Percentiles rank a stretch among this genome's conserved stretches.
Conservation (phyloP, 768 basidiomycete species). For the Auriculariales sp. region DNA sequence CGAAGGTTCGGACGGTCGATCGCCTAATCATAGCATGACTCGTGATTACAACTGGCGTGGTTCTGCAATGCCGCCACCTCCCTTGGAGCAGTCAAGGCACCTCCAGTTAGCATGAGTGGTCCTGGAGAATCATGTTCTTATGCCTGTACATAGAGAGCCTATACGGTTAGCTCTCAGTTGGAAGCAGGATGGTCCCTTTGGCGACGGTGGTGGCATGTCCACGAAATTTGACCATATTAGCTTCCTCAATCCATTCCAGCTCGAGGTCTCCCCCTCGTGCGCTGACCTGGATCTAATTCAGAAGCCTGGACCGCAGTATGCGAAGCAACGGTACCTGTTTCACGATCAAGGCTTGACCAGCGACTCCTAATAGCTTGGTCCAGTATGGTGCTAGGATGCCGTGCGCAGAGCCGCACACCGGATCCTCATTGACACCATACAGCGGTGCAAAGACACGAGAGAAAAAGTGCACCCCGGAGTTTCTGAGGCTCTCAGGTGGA, state of each 20-base stretch:
- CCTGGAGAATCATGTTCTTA: no score
- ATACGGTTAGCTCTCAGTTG: no score
- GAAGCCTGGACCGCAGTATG: slow-evolving; percentile 10
- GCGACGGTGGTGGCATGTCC: slow-evolving; percentile 23
- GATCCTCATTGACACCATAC: slow-evolving; percentile 25
- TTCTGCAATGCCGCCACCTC: no score
- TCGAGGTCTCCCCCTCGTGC: slow-evolving; percentile 30
- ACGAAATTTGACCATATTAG: slow-evolving; percentile 18
- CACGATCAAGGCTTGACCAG: slow-evolving; percentile 20
- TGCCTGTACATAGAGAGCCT: no score
- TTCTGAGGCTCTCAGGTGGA: no score
- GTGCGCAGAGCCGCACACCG: slow-evolving; percentile 41
- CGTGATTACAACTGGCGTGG: no score
- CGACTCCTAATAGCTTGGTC: slow-evolving; percentile 12
- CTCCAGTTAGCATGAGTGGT: no score
- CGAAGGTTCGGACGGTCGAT: no score
- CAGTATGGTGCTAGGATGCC: slow-evolving; percentile 36
- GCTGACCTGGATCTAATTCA: slow-evolving; percentile 38
- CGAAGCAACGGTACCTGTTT: slow-evolving; percentile 23
- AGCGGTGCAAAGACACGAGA: slow-evolving; percentile 37
- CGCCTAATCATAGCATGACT: no score
- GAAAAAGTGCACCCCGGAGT: slow-evolving; percentile 22
- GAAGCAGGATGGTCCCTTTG: slow-evolving; percentile 12
- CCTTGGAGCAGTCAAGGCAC: no score
- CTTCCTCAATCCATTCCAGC: slow-evolving; percentile 22